Evolutionary conservation across 75 land plant genomes (phyloP).

Genomic region (Sequoiadendron giganteum): DNA sequence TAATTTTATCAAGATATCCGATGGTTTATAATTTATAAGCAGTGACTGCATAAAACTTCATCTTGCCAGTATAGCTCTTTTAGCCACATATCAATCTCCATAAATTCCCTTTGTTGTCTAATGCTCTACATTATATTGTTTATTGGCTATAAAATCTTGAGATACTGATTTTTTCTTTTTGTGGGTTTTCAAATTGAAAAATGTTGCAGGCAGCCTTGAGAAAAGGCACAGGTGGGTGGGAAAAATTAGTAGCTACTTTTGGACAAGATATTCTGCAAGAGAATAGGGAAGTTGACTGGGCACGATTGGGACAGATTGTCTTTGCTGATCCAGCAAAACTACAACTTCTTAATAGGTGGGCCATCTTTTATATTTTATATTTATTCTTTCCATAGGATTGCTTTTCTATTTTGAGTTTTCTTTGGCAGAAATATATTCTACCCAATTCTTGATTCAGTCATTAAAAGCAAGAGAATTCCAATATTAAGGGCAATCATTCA

Average conservation of each 20-base stretch:
- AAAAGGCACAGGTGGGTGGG: constrained; percentile 84
- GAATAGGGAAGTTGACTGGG: constrained; percentile 79
- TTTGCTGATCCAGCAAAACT: constrained; percentile 82
- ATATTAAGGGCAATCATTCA: background rate
- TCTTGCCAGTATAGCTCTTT: background rate
- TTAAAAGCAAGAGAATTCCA: background rate
- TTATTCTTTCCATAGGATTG: background rate
- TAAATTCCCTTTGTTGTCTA: background rate
- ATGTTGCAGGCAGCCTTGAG: constrained; percentile 64
- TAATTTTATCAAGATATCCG: background rate
- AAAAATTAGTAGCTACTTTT: constrained; percentile 72
- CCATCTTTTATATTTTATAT: background rate
- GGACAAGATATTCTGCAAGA: constrained; percentile 69
- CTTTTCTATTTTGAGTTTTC: background rate
- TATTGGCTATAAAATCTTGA: background rate
- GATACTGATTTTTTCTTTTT: background rate
- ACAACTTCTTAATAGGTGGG: constrained; percentile 70
- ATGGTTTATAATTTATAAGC: background rate
- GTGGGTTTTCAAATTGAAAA: background rate
- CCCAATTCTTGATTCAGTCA: background rate
- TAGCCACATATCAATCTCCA: background rate
- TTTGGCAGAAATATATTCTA: background rate
- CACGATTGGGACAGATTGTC: constrained; percentile 73
- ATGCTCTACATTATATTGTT: background rate
- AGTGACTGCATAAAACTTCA: background rate